Evolutionary conservation across 2,329 filamentous ascomycete genomes (phyloP).

Genomic region (Cercospora sp.): DNA sequence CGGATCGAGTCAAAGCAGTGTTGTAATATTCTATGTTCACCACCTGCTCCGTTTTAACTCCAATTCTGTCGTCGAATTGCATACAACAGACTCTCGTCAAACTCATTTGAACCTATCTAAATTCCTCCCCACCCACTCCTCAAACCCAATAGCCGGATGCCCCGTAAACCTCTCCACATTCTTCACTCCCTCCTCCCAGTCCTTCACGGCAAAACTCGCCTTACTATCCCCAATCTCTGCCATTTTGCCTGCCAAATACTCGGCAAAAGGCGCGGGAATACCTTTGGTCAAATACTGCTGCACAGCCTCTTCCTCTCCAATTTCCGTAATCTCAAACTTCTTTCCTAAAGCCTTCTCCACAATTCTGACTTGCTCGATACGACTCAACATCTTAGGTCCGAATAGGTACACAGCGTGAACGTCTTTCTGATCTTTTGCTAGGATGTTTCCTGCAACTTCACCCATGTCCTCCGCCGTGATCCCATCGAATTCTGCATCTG

Average conservation of each 20-base stretch:
- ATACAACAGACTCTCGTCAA: no score
- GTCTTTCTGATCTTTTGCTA: constrained; percentile 39
- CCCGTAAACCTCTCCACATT: constrained; percentile 42
- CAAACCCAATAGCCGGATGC: constrained; percentile 34
- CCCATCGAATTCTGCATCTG: constrained; percentile 42
- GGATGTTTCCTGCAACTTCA: constrained; percentile 44
- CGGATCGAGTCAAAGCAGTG: no score
- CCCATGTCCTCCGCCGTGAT: constrained; percentile 52
- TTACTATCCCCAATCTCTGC: background rate
- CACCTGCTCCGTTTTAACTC: no score
- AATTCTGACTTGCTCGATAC: constrained; percentile 34
- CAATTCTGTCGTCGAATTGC: background rate
- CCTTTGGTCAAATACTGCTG: constrained; percentile 2
- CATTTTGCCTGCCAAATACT: constrained; percentile 2
- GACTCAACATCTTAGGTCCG: constrained; percentile 42
- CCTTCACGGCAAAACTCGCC: background rate
- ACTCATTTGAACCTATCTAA: constrained; percentile 21
- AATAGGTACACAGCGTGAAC: constrained; percentile 41
- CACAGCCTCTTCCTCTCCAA: constrained; percentile 7
- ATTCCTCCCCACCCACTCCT: constrained; percentile 42
- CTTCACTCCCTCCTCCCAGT: constrained; percentile 28
- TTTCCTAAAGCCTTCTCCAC: constrained; percentile 40
- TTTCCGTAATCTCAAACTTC: constrained; percentile 30
- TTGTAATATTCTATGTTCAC: no score
- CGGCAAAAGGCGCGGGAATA: background rate